Base-by-base conservation (phyloP, 805 yeast genomes). In the Ogataea thermomethanolica region DNA sequence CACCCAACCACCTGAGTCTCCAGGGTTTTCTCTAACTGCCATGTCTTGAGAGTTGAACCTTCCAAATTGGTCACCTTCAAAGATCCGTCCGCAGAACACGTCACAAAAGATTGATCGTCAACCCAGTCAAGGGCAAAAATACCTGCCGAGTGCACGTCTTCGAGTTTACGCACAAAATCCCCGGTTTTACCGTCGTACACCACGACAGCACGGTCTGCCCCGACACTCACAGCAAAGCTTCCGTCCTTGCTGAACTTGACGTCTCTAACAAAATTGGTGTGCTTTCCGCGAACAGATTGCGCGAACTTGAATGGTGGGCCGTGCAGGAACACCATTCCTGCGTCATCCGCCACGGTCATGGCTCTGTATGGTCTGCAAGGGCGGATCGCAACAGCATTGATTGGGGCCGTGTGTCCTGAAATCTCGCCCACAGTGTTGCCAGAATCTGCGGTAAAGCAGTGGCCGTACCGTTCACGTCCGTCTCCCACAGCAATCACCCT, bases 361-460 rank as follows among this genome's bases (percentile, higher is more conserved):
- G 96, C 96, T 42, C 96, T 71, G 67, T 84, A 87, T 8, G 99
- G 99, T 62, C 99, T 78, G 48, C 74, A 77, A 14, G 90, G 88
- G 56, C 84, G 82, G 49, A 91, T 82, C 42, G 84, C 78, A 14
- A 89, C 95, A 0, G 93, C 87, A 56, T 85, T 88, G 56, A 91
- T 78, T 33, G 76, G 78, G 20, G 87, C 81, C 12, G 91, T 74
- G 59, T 93, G 99, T 17, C 99, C 99, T 35, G 89, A 80, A 53
- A 91, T 82, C 58, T 93, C 98, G 40, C 99, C 99, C 31, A 93
- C 80, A n/a, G 96, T 79, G 64, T 93, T 93, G 45, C 99, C 99
- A 1, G 95, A 76, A 58, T 93, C 99, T 76, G 84, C 84, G 7
- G 95, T 79, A 61, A 91, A 87, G 48, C 95, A 89, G 51, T 84